These are phyloP conservation scores for Metschnikowia corniflorae DNA, from an alignment of 805 yeast species.

Conservation along the genomic window DNA sequence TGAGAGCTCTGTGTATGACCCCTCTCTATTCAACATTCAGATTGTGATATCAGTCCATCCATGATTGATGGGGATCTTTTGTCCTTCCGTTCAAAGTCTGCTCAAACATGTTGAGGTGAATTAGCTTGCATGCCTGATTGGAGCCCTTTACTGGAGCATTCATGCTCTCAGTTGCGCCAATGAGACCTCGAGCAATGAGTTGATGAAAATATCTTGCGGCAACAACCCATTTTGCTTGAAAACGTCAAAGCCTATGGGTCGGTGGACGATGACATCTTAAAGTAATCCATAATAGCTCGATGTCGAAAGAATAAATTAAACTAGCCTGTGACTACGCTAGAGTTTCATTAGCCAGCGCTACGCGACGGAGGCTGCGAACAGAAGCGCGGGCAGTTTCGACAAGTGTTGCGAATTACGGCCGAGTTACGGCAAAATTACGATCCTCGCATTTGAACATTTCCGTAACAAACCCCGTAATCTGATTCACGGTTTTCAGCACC, in stretches of 20 bases:
- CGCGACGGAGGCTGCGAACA: no score
- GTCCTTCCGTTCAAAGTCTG: slow-evolving; percentile 30
- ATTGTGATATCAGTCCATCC: slow-evolving; percentile 25
- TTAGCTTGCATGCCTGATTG: slow-evolving; percentile 28
- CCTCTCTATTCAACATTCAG: slow-evolving; percentile 35
- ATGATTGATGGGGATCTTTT: slow-evolving; percentile 18
- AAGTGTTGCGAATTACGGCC: no score
- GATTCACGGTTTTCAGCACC: no score
- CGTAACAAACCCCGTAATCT: no score
- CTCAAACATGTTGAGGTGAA: slow-evolving; percentile 43
- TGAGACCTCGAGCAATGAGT: slow-evolving; percentile 28
- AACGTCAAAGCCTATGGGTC: slow-evolving; percentile 28
- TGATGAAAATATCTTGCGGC: slow-evolving; percentile 21
- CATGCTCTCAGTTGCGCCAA: slow-evolving; percentile 39
- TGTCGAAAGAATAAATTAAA: slow-evolving; percentile 35
- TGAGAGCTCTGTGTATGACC: slow-evolving; percentile 25
- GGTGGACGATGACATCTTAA: slow-evolving; percentile 38
- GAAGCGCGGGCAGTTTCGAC: no score
- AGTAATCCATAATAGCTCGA: slow-evolving; percentile 22
- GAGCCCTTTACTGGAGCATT: slow-evolving; percentile 27
- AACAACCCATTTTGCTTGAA: slow-evolving; percentile 12
- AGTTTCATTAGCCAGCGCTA: no score
- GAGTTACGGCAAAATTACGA: no score
- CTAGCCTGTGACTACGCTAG: no score
- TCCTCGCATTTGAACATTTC: no score